Evolutionary conservation across 208 protist genomes (phyloP), one percentile per base, ranked within the genome.

Genomic region (Leishmania tarentolae): DNA sequence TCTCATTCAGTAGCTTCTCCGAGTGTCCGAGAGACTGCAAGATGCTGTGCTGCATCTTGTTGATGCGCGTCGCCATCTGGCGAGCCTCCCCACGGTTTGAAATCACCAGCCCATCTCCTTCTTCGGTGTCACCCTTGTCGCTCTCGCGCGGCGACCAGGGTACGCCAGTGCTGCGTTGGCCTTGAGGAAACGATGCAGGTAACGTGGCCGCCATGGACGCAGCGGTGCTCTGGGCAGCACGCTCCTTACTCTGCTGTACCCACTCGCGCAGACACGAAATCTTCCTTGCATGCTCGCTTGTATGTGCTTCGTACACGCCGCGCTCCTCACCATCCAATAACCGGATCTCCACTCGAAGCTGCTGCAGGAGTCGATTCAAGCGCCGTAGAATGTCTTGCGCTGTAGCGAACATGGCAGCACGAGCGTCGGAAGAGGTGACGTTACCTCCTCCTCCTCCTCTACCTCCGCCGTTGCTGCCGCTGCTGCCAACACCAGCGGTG

Each of bases 1-100:
- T 96, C 57, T 94, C 88, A 81, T 87, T 87, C 70, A 97, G 61
- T 59, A 93, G 53, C 81, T 83, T 83, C 83, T 97, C 94, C 19
- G 92, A 89, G 50, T 85, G 83, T 2, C 79, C 86, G 24, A 97
- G 78, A 28, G 92, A 92, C 50, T 90, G 78, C 37, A 97, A 75
- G 0, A 91, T 90, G 52, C 85, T 84, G 35, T 89, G 85, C 80
- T 96, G 93, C 46, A 90, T 87, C 24, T 85, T 72, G 72, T 88
- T 82, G 69, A 97, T 86, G 68, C 88, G 86, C 0, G 63, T 71
- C 6, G 85, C 87, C 15, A 78, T 80, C 24, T 76, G 68, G 24
- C 87, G 90, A 17, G 91, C 89, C 75, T 90, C 87, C 4, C 24
- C 74, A 11, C 68, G 50, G 66, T 84, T 90, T 63, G 70, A 79